A percentile compares a stretch with the other conserved stretches of the same genome.
These are phyloP conservation scores for Speleostelium caveatum DNA, from an alignment of 78 protist genomes.

Conservation along the genomic window DNA sequence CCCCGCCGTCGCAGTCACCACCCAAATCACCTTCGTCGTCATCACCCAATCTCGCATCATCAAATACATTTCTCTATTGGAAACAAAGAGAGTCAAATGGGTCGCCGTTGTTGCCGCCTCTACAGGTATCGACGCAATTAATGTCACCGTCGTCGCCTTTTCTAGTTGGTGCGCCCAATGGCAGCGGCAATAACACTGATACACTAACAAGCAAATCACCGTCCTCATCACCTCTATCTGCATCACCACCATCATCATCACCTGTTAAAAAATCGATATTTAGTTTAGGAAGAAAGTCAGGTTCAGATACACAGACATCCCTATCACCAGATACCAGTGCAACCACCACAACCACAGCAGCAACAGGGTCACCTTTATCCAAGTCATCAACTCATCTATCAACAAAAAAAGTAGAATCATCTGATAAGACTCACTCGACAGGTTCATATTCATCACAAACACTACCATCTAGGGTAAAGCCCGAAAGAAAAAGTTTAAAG, in stretches of 20 bases:
- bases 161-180: not conserved
- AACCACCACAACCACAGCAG: not conserved
- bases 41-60: too few relatives aligned
- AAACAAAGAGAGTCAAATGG: conserved; percentile 29
- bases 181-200: not conserved
- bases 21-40: too few relatives aligned
- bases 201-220: not conserved
- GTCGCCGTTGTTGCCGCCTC: not conserved
- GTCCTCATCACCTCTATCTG: not conserved
- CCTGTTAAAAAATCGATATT: conserved; percentile 30
- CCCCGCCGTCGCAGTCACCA: too few relatives aligned
- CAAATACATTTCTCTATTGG: conserved; percentile 69
- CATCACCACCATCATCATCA: not conserved
- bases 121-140: too few relatives aligned
- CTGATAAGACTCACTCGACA: not conserved
- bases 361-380: not conserved
- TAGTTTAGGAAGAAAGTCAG: conserved; percentile 34
- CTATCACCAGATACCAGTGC: not conserved
- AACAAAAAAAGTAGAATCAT: not conserved
- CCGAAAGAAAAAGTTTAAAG: conserved; percentile 43
- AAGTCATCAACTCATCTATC: not conserved
- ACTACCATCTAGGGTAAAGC: conserved; percentile 13
- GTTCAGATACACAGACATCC: not conserved
- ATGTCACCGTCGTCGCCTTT: too few relatives aligned
- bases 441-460: too few relatives aligned